A percentile compares a stretch with the other conserved stretches of the same genome.
phyloP scores from a whole-genome alignment of 768 basidiomycete species.

The Postia placenta region DNA sequence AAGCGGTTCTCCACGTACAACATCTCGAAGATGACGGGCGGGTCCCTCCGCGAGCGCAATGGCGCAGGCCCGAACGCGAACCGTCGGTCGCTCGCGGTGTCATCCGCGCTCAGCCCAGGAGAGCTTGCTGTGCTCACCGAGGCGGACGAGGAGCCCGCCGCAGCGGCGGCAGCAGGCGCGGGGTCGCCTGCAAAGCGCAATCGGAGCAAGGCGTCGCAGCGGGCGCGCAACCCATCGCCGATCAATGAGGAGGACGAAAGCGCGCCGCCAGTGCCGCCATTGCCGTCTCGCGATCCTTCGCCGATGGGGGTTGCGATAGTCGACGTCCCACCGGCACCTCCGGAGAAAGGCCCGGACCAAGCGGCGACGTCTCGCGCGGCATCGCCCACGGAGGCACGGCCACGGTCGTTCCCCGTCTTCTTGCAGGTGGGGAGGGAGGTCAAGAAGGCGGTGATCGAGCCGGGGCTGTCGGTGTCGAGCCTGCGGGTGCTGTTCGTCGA shows the following conservation, averaged over 20 bases:
- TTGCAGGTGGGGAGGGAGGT: slow-evolving; percentile 87
- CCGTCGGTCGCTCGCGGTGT: slow-evolving; percentile 57
- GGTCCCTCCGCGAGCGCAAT: slow-evolving; percentile 31
- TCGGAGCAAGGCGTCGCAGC: slow-evolving; percentile 12
- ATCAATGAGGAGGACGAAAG: slow-evolving; percentile 26
- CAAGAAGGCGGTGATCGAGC: slow-evolving; percentile 76
- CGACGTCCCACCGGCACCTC: slow-evolving; percentile 2
- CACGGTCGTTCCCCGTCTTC: slow-evolving; percentile 59
- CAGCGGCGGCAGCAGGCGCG: slow-evolving; percentile 8
- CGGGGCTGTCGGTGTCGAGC: slow-evolving; percentile 62
- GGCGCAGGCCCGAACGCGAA: slow-evolving; percentile 41
- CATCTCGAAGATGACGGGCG: slow-evolving; percentile 86
- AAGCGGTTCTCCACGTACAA: slow-evolving; percentile 96
- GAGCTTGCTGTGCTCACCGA: slow-evolving; percentile 74
- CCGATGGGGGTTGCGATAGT: slow-evolving; percentile 5
- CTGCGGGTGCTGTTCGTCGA: slow-evolving; percentile 89
- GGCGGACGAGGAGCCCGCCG: slow-evolving; percentile 53
- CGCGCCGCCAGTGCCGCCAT: slow-evolving; percentile 28
- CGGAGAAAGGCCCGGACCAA: background rate
- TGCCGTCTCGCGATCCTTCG: slow-evolving; percentile 17
- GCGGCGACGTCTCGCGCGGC: background rate
- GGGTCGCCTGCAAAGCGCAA: slow-evolving; percentile 20
- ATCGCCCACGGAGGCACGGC: slow-evolving; percentile 5
- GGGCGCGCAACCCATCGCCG: slow-evolving; percentile 20
- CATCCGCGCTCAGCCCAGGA: slow-evolving; percentile 55